Evolutionary conservation across 2,329 filamentous ascomycete species (phyloP).

Genomic region (Neofusicoccum umdonicola): DNA sequence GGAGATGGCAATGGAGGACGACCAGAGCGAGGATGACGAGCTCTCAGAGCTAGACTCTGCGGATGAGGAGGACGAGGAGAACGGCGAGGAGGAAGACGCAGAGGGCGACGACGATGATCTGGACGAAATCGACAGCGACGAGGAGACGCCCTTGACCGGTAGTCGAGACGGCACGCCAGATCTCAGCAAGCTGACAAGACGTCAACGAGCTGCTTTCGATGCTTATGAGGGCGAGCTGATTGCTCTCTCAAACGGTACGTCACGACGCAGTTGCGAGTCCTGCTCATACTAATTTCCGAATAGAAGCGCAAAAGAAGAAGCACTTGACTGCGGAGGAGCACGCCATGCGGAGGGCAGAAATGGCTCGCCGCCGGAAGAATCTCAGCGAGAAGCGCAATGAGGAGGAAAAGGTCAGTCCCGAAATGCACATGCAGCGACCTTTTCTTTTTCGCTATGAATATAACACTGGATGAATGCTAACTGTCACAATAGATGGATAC

Average conservation of each 20-base stretch:
- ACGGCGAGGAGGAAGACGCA: constrained; percentile 42
- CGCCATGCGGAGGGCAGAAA: constrained; percentile 69
- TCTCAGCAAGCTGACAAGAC: constrained; percentile 64
- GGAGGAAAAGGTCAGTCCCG: constrained; percentile 63
- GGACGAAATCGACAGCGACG: constrained; percentile 48
- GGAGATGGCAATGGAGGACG: constrained; percentile 48
- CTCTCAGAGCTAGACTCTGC: constrained; percentile 39
- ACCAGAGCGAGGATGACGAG: constrained; percentile 46
- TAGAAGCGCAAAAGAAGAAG: constrained; percentile 68
- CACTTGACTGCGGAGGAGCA: constrained; percentile 71
- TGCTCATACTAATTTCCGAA: constrained; percentile 24
- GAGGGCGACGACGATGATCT: constrained; percentile 38
- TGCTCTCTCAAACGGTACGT: constrained; percentile 51
- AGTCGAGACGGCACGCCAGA: constrained; percentile 61
- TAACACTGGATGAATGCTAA: not conserved
- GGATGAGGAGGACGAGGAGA: constrained; percentile 42
- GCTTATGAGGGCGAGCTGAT: constrained; percentile 50
- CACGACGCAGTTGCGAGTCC: constrained; percentile 10
- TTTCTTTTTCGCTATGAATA: not conserved
- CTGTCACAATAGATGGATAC: constrained; percentile 69
- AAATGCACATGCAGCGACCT: not conserved
- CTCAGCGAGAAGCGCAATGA: constrained; percentile 75
- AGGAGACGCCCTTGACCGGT: constrained; percentile 51
- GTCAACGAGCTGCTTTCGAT: constrained; percentile 61
- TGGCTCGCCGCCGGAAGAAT: constrained; percentile 71